Evolutionary conservation across 768 basidiomycete genomes (phyloP).

Genomic region (Mycena rosella): DNA sequence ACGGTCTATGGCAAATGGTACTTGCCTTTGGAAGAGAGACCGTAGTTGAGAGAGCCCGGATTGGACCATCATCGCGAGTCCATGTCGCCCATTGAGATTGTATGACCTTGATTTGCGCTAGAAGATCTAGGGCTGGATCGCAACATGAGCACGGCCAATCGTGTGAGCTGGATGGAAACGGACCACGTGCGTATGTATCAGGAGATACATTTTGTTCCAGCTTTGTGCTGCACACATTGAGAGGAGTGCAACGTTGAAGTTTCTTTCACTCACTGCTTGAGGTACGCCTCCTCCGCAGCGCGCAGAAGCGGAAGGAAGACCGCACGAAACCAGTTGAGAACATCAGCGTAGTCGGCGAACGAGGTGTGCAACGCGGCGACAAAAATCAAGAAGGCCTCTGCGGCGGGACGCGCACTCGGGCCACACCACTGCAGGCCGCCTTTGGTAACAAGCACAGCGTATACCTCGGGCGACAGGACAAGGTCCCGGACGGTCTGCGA

Average conservation of each 20-base stretch:
- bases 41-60: not conserved
- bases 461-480: conserved; percentile 5
- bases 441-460: conserved; percentile 4
- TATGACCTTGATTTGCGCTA: conserved; percentile 10
- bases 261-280: not conserved
- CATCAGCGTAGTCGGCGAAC: not conserved
- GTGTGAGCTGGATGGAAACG: not conserved
- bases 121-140: conserved; percentile 11
- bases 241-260: not conserved
- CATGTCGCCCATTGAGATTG: conserved; percentile 11
- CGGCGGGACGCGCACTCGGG: conserved; percentile 4
- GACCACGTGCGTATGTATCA: not conserved
- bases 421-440: conserved; percentile 19
- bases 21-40: conserved; percentile 16
- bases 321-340: conserved; percentile 15
- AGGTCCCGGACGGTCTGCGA: conserved; percentile 6
- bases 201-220: not conserved
- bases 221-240: not conserved
- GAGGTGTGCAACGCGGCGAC: conserved; percentile 20
- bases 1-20: not conserved
- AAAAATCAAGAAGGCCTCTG: conserved; percentile 23
- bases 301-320: conserved; percentile 11
- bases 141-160: not conserved
- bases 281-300: conserved; percentile 4
- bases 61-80: too few species aligned